phyloP scores from a whole-genome alignment of 2,329 filamentous ascomycete species.

The Aspergillus sclerotialis region DNA sequence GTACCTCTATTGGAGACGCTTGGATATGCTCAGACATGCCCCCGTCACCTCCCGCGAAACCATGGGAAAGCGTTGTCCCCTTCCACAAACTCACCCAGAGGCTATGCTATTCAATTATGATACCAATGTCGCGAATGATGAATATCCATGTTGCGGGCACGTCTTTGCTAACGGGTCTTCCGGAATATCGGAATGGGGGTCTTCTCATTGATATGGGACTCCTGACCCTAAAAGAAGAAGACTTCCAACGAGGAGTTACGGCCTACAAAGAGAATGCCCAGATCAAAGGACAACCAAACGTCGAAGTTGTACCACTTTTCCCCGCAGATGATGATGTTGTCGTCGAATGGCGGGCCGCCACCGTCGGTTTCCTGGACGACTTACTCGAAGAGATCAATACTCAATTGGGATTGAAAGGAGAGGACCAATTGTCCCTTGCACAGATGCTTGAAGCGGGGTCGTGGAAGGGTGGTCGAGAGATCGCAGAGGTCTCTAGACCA shows the following conservation, averaged over 20 bases:
- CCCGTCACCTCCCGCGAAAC: constrained; percentile 54
- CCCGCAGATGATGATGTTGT: constrained; percentile 68
- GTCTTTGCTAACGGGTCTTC: constrained; percentile 77
- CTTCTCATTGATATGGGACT: constrained; percentile 80
- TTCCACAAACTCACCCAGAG: constrained; percentile 95
- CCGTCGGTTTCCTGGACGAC: constrained; percentile 67
- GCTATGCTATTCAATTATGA: constrained; percentile 90
- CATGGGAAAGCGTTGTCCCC: constrained; percentile 76
- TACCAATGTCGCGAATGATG: constrained; percentile 76
- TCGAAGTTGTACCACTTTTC: constrained; percentile 69
- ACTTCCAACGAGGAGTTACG: constrained; percentile 63
- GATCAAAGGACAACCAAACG: constrained; percentile 62
- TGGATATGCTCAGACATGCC: constrained; percentile 88
- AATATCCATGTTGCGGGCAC: constrained; percentile 73
- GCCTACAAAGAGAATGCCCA: constrained; percentile 64
- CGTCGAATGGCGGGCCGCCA: constrained; percentile 71
- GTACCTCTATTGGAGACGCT: constrained; percentile 80
- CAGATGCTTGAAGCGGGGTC: constrained; percentile 93
- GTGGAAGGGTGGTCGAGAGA: constrained; percentile 97
- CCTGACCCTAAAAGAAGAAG: constrained; percentile 64
- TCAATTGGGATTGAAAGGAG: constrained; percentile 60
- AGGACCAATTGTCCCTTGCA: constrained; percentile 65
- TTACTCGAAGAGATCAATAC: constrained; percentile 63
- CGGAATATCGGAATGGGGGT: constrained; percentile 88
- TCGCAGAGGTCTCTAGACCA: constrained; percentile 88